Conservation (phyloP, 768 basidiomycete species). For the Rhizopogon roseolus region DNA sequence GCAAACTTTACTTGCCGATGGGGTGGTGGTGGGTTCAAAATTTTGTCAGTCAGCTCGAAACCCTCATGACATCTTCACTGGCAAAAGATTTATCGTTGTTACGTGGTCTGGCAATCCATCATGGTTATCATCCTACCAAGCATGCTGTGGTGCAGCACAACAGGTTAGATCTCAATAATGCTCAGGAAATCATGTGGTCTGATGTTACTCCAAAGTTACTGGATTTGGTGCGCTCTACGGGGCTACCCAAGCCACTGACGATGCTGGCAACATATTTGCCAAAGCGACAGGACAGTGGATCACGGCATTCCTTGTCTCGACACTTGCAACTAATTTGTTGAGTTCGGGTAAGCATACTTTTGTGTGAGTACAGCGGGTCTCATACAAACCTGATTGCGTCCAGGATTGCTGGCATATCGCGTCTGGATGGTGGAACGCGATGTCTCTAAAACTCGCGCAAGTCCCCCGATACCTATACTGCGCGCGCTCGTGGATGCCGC, state of each 20-base stretch:
- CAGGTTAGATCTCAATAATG: not conserved
- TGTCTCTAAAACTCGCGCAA: not conserved
- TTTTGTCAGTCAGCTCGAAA: not conserved
- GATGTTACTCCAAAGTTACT: not conserved
- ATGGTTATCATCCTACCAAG: slow-evolving; percentile 6
- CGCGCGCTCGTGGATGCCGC: slow-evolving; percentile 3
- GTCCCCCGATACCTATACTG: not conserved
- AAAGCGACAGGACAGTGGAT: slow-evolving; percentile 5
- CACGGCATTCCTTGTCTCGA: slow-evolving; percentile 2
- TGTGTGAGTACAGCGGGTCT: not conserved
- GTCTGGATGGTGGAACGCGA: slow-evolving; percentile 3
- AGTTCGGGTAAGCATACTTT: slow-evolving; percentile 1
- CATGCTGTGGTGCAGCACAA: slow-evolving; percentile 2
- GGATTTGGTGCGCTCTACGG: slow-evolving; percentile 2
- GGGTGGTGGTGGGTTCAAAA: slow-evolving; percentile 5
- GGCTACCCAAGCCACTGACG: slow-evolving; percentile 1
- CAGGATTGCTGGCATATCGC: slow-evolving; percentile 5
- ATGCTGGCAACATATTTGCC: not conserved
- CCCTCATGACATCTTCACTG: not conserved
- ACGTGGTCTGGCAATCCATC: slow-evolving; percentile 8
- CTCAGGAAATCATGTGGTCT: not conserved
- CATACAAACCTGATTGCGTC: not conserved
- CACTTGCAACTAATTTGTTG: slow-evolving; percentile 3
- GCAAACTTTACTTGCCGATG: slow-evolving; percentile 7
- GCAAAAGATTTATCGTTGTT: slow-evolving; percentile 12